Base-by-base conservation (phyloP, 192 early-diverging fungal species). In the Coemansia sp. region DNA sequence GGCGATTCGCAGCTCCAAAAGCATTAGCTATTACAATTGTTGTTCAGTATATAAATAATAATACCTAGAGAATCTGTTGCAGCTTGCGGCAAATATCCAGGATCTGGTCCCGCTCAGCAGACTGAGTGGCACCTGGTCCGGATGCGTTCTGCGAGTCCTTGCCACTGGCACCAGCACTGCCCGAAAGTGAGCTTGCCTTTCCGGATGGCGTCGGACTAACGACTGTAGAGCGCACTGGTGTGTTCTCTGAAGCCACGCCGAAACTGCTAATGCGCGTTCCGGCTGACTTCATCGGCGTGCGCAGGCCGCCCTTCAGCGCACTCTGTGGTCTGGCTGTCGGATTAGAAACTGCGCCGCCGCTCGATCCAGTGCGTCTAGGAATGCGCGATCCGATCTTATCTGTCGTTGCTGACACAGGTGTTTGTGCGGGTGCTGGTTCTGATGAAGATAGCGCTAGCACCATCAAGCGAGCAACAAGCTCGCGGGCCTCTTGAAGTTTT, bases 1-100 rank as follows among this genome's bases (percentile, higher is more conserved):
- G 17, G n/a, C 13, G 24, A 50, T 0, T 13, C 24, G 12, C 48
- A 51, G 13, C 38, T 18, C 3, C 23, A 42, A 12, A 21, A 18
- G 37, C 4, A 51, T n/a, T 51, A 33, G 9, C 4, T 5, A 13
- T 23, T 39, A 54, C 11, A 53, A 4, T 37, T 38, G 25, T 17
- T 40, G 18, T 14, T 40, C 1, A 21, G 13, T 38, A 41, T 1
- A 37, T 53, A 38, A 18, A 38, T 11, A 53, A 53, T 12, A 39
- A 25, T 18, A 53, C 17, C 53, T 54, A 76, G 19, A 76, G 56
- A 22, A 76, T 54, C 21, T 66, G 37, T 46, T 76, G 73, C 19
- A 76, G 56, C 64, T 70, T 62, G 61, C 73, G 73, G 47, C 73
- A 76, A 40, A 76, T 76, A 4, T 76, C 73, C 52, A 76, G 42